Conservation (phyloP, 306 rosid species). For the Fragaria vesca region DNA sequence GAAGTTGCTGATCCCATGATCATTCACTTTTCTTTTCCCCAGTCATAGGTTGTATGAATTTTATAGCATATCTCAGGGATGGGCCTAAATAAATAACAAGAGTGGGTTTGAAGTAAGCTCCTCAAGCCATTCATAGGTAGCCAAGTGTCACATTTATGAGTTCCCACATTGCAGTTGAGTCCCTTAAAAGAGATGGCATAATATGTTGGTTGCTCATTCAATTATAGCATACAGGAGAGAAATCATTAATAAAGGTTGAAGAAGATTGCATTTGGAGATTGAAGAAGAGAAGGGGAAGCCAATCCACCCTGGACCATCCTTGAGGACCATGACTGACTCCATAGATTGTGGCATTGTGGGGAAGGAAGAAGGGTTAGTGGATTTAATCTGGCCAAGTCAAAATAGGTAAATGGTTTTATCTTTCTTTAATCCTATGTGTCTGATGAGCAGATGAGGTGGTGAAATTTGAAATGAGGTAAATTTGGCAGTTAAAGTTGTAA, state of each 20-base stretch:
- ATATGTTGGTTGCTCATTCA: constrained; percentile 24
- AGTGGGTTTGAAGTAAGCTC: constrained; percentile 43
- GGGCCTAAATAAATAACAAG: constrained; percentile 21
- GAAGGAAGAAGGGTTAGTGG: background rate
- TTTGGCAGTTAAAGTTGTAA: constrained; percentile 58
- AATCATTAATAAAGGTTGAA: constrained; percentile 6
- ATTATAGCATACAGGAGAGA: constrained; percentile 38
- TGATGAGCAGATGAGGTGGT: constrained; percentile 20
- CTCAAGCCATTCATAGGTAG: constrained; percentile 26
- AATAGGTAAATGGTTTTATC: constrained; percentile 1
- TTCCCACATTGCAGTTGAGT: constrained; percentile 38
- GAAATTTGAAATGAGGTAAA: constrained; percentile 29
- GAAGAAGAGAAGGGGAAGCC: background rate
- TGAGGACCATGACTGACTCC: background rate
- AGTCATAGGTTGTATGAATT: background rate
- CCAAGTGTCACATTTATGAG: constrained; percentile 27
- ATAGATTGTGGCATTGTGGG: constrained; percentile 7
- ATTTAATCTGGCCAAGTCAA: background rate
- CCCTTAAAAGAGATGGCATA: constrained; percentile 45
- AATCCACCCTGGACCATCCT: constrained; percentile 3
- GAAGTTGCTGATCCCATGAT: constrained; percentile 20
- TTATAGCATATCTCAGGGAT: constrained; percentile 17
- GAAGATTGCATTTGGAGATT: background rate
- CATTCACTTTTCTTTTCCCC: constrained; percentile 8
- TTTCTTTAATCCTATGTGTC: background rate